Evolutionary conservation across 2,329 filamentous ascomycete species (phyloP).

Genomic region (Colletotrichum tropicale): DNA sequence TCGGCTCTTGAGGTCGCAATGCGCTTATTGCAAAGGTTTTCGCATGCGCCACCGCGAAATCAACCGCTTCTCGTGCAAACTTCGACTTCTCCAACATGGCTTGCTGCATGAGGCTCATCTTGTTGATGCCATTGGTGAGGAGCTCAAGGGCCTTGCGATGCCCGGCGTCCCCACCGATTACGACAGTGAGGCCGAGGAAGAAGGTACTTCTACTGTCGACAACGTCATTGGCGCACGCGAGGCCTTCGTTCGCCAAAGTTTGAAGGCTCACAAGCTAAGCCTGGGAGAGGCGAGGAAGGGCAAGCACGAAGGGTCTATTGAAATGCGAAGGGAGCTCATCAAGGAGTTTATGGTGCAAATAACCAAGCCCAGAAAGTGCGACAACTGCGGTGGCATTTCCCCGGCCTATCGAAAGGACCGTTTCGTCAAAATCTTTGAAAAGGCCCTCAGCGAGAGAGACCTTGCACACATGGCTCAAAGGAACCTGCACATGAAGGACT

Average conservation of each 20-base stretch:
- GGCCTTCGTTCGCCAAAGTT: conserved; percentile 74
- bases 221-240: conserved; percentile 57
- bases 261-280: conserved; percentile 63
- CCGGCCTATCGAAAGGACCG: conserved; percentile 88
- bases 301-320: conserved; percentile 84
- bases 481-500: conserved; percentile 71
- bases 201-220: conserved; percentile 60
- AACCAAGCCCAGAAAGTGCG: conserved; percentile 72
- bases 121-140: conserved; percentile 58
- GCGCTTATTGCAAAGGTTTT: conserved; percentile 88
- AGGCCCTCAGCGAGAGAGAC: conserved; percentile 75
- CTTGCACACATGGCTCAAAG: conserved; percentile 76
- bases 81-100: conserved; percentile 85
- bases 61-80: conserved; percentile 81
- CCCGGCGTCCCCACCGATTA: conserved; percentile 41
- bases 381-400: conserved; percentile 70
- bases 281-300: conserved; percentile 57
- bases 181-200: conserved; percentile 67
- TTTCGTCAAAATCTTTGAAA: conserved; percentile 93
- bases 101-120: conserved; percentile 71
- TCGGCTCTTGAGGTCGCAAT: conserved; percentile 84
- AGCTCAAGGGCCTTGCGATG: conserved; percentile 47
- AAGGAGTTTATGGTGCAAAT: conserved; percentile 83
- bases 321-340: conserved; percentile 76
- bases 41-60: conserved; percentile 78